Conservation (phyloP, 139 green algal genomes). For the Chlamydomonas asymmetrica region DNA sequence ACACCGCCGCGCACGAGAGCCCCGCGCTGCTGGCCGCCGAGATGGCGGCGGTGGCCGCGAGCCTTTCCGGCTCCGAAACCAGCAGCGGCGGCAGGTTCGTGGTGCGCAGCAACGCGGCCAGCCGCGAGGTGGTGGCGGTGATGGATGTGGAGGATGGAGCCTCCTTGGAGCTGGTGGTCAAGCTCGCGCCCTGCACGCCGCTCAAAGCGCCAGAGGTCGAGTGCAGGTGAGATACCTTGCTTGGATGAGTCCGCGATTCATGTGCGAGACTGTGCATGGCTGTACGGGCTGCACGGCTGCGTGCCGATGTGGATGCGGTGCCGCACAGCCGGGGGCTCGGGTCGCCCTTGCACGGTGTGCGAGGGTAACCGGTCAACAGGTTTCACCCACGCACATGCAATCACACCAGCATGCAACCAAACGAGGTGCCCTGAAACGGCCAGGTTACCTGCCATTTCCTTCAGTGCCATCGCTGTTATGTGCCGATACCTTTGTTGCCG, state of each 20-base stretch:
- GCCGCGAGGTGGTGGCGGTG: constrained; percentile 74
- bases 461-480: not conserved
- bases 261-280: no score
- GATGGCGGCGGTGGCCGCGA: constrained; percentile 50
- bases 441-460: not conserved
- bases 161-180: constrained; percentile 81
- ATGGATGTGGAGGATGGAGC: constrained; percentile 83
- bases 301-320: no score
- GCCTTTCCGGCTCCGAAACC: not conserved
- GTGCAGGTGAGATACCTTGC: constrained; percentile 68
- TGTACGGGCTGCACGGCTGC: no score
- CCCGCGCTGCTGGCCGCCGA: constrained; percentile 79
- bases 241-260: no score
- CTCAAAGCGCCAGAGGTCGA: constrained; percentile 76
- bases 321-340: no score
- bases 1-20: constrained; percentile 76
- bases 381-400: no score
- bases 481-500: constrained; percentile 38
- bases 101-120: constrained; percentile 49
- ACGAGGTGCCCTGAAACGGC: no score
- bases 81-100: constrained; percentile 54
- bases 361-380: no score
- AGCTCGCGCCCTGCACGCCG: constrained; percentile 79
- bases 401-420: no score
- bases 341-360: no score